These are phyloP conservation scores for Blechomonas ayalai DNA, from an alignment of 208 protist species.

Conservation along the genomic window DNA sequence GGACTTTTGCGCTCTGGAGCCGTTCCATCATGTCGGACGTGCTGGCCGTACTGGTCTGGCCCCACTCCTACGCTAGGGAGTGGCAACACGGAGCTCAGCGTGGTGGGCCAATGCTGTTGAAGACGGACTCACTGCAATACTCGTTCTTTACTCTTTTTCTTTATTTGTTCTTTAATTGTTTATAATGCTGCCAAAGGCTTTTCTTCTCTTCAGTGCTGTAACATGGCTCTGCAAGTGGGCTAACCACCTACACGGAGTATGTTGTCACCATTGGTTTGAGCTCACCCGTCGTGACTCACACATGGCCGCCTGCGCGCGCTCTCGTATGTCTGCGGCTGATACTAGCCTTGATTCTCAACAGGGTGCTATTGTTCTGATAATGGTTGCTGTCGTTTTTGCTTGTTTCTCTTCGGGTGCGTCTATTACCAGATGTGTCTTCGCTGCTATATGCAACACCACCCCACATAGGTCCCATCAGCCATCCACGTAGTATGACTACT, in stretches of 20 bases:
- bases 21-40: too few relatives aligned
- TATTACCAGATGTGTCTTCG: neutral
- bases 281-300: neutral
- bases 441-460: neutral
- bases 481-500: neutral
- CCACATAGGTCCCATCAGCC: too few relatives aligned
- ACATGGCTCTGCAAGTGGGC: neutral
- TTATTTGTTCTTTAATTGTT: neutral
- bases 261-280: neutral
- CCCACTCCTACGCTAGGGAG: too few relatives aligned
- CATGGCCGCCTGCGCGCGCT: neutral
- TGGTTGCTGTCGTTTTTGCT: neutral
- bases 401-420: too few relatives aligned
- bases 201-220: constrained; percentile 2
- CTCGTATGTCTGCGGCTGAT: too few relatives aligned
- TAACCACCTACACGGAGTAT: neutral
- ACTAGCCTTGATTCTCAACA: neutral
- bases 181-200: neutral
- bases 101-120: too few relatives aligned
- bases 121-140: neutral
- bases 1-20: too few relatives aligned
- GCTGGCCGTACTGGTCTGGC: too few relatives aligned
- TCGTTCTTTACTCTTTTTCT: constrained; percentile 1
- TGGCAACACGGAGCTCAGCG: too few relatives aligned
- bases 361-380: constrained; percentile 4